Evolutionary conservation across 2,329 filamentous ascomycete species (phyloP).

Genomic region (Fusarium sp.): DNA sequence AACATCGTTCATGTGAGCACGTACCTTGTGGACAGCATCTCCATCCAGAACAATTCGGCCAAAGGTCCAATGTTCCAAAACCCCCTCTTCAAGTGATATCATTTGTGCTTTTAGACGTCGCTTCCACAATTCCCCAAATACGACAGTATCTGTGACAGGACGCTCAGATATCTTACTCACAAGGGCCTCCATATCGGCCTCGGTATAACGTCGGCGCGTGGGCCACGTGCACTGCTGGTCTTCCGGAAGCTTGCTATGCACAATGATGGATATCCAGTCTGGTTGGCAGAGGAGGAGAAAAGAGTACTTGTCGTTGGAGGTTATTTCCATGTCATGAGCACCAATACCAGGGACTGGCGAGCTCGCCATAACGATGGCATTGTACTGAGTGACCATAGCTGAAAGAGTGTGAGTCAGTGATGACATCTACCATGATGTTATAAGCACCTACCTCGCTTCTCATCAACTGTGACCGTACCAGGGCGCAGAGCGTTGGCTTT

Average conservation of each 20-base stretch:
- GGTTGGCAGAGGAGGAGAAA: neutral
- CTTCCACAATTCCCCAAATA: neutral
- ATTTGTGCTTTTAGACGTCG: neutral
- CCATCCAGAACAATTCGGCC: neutral
- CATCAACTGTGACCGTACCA: neutral
- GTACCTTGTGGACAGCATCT: neutral
- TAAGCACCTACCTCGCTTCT: neutral
- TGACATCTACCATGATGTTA: fast-evolving
- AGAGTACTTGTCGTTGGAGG: neutral
- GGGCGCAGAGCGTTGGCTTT: neutral
- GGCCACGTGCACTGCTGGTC: neutral
- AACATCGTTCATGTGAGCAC: fast-evolving
- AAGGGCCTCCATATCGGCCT: neutral
- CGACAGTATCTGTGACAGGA: neutral
- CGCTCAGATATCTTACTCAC: neutral
- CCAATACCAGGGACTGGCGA: neutral
- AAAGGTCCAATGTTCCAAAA: neutral
- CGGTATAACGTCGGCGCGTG: neutral
- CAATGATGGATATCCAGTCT: neutral
- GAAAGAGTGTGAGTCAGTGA: neutral
- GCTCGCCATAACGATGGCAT: neutral
- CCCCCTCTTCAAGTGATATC: neutral
- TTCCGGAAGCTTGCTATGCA: neutral
- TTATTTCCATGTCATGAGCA: neutral
- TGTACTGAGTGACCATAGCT: neutral